Base-by-base conservation (phyloP, 805 yeast genomes). In the Ogataea trehalophila region DNA sequence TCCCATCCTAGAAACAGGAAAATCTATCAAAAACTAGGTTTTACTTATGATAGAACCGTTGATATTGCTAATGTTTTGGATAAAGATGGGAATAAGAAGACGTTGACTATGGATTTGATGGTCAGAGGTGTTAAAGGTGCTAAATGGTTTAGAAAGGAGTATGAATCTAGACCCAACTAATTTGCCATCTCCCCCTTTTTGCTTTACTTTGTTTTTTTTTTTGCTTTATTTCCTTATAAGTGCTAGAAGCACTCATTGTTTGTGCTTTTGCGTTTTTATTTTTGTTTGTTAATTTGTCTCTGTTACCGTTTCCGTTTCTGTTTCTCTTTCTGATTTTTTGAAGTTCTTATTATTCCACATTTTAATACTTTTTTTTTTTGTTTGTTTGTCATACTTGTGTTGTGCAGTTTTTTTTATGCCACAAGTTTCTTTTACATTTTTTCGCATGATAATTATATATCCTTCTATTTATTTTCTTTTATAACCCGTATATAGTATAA, bases 11-110 rank as follows among this genome's bases (percentile, higher is more conserved):
- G 72, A 46, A 80, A 80, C 58, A 67, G 79, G 34, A 67, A 65
- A 46, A 77, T 80, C 48, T 80, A 80, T 60, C 70, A 70, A 50
- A 77, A 77, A 58, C 65, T 79, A 55, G 84, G 83, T 17, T 80
- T 78, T 52, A 66, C 70, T 8, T 68, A 59, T 50, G 59, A 67
- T 35, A 60, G 65, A 47, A 67, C 68, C 4, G 68, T 63, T 36
- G 55, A 61, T 23, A 68, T 68, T 34, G 71, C 70, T 15, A 56
- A 64, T 11, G 63, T 67, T 14, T 39, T 48, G 16, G 60, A 64
- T 49, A 54, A 53, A 14, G 54, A 60, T 40, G 65, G 60, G 8
- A 23, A 49, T 14, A 36, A 33, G 22, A 65, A 60, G 44, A 61
- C 61, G 7, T 51, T 68, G 20, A 62, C 62, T 22, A 59, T 68